Evolutionary conservation across 306 rosid species (phyloP), one percentile per base, ranked within the genome.

Genomic region (Chamaecrista fasciculata): DNA sequence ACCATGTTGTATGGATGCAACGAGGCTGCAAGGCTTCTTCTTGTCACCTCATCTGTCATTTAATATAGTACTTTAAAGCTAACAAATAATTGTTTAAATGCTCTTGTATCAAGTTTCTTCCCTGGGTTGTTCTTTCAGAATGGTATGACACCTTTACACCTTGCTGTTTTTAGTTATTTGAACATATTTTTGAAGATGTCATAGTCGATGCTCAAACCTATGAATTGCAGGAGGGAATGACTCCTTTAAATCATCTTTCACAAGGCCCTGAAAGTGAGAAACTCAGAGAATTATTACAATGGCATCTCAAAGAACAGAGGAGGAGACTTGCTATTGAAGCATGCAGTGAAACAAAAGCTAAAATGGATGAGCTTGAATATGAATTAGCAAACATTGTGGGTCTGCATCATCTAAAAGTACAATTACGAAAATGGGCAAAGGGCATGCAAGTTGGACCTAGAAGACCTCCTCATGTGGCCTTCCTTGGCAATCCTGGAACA

Each of bases 401-500:
- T 76, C 81, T 93, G 72, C 78, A 85, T 44, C 97, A 90, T 70
- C 97, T 93, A 51, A 93, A 93, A 79, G 2, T 62, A 66, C 96
- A 93, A 70, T 81, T 90, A 48, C 86, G 85, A 36, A 93, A 90
- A 72, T 93, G 98, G 98, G 96, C 98, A 20, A 93, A 85, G 80
- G 97, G 98, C 29, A 88, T 93, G 24, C 89, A 77, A 73, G 94
- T 93, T 58, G 98, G 98, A 57, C 52, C 80, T 15, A 85, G 97
- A 78, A 91, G 86, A 78, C 82, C 97, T 8, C 97, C 98, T 75
- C 98, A 93, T 78, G 86, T 93, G 98, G 98, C 98, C 46, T 93
- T 93, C 74, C 96, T 90, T 52, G 98, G 98, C 55, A 90, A 93
- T 82, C 98, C 98, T 8, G 98, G 97, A 78, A 90, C 98, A 77